Percentiles rank a stretch among this genome's conserved stretches.
phyloP scores from a whole-genome alignment of 441 rosid genomes.

The Euphorbia schlechtendalii region DNA sequence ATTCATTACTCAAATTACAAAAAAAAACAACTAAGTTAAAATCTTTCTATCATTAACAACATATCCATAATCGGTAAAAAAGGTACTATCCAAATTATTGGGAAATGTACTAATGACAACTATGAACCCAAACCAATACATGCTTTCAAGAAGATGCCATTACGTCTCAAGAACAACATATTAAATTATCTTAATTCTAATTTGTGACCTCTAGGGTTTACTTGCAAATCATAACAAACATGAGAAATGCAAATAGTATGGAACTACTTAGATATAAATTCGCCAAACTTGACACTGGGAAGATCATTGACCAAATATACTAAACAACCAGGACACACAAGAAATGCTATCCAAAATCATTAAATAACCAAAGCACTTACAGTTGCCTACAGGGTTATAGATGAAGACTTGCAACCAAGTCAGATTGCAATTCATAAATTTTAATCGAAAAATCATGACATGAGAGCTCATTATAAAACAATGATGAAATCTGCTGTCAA shows the following conservation, averaged over 20 bases:
- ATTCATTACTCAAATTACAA: no score
- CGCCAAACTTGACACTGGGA: not conserved
- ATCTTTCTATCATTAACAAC: no score
- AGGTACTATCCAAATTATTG: not conserved
- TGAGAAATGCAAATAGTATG: not conserved
- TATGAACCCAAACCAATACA: not conserved
- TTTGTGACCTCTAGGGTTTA: not conserved
- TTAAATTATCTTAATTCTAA: not conserved
- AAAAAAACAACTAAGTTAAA: no score
- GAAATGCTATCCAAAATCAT: not conserved
- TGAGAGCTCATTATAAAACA: not conserved
- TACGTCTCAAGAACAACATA: not conserved
- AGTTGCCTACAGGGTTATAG: no score
- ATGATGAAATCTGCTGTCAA: not conserved
- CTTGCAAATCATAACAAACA: not conserved
- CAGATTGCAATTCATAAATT: not conserved
- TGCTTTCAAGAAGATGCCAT: conserved; percentile 4
- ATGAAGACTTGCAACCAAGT: no score
- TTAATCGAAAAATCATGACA: not conserved
- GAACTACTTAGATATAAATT: not conserved
- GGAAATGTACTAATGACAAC: not conserved
- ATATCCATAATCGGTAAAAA: not conserved
- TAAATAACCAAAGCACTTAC: not conserved
- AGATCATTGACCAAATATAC: not conserved
- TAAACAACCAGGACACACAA: not conserved